Percentiles rank a stretch among this genome's conserved stretches.
These are phyloP conservation scores for Zangia roseola DNA, from an alignment of 768 basidiomycete genomes.

Conservation along the genomic window DNA sequence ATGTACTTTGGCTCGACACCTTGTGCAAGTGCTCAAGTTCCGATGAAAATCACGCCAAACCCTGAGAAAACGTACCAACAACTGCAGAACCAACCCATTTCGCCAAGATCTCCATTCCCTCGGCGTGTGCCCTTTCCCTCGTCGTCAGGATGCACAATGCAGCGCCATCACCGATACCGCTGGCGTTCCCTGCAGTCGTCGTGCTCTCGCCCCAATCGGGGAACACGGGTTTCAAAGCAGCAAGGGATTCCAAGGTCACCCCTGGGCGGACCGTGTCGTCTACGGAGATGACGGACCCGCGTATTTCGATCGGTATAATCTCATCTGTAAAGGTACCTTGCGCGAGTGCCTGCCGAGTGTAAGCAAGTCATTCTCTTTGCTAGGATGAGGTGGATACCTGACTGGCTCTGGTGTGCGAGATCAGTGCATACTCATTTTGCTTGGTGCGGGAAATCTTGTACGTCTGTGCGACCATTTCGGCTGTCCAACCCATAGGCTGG, in stretches of 20 bases:
- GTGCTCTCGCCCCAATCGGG: conserved; percentile 69
- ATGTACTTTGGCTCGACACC: conserved; percentile 77
- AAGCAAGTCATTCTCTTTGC: neutral
- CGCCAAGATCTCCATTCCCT: conserved; percentile 76
- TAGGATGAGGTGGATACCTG: conserved; percentile 39
- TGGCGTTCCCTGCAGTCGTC: conserved; percentile 84
- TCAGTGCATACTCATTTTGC: conserved; percentile 88
- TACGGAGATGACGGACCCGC: conserved; percentile 60
- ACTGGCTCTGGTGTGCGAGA: conserved; percentile 80
- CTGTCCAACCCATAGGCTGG: conserved; percentile 95
- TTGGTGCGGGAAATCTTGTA: conserved; percentile 75
- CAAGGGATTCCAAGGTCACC: conserved; percentile 74
- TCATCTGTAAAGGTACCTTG: conserved; percentile 80
- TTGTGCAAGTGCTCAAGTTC: conserved; percentile 22
- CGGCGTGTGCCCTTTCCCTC: conserved; percentile 69
- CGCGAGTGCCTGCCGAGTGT: conserved; percentile 51
- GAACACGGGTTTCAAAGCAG: conserved; percentile 84
- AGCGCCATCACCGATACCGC: conserved; percentile 91
- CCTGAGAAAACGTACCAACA: conserved; percentile 51
- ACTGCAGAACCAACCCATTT: conserved; percentile 81
- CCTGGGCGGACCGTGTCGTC: conserved; percentile 91
- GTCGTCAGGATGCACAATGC: conserved; percentile 81
- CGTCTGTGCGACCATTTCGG: conserved; percentile 82
- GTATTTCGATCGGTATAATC: conserved; percentile 82
- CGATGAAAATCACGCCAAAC: neutral